phyloP scores from a whole-genome alignment of 2,329 filamentous ascomycete genomes.

The Ascochyta fabae region DNA sequence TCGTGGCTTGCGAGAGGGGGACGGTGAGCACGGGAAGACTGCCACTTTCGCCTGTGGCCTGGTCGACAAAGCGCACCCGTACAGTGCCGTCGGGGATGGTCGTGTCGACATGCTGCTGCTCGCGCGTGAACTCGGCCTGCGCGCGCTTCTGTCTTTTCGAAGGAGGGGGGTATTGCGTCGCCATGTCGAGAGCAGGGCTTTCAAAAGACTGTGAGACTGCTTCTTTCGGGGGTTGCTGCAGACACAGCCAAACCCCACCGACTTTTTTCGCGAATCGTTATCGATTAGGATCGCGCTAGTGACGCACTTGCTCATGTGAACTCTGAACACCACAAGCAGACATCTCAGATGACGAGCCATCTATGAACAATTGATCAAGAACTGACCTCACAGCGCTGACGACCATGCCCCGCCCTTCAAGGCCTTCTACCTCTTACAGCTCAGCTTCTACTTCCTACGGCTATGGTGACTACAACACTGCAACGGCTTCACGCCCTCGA shows the following conservation, averaged over 20 bases:
- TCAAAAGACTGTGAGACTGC: neutral
- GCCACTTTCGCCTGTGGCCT: slow-evolving; percentile 71
- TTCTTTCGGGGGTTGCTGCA: slow-evolving; percentile 7
- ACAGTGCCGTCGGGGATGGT: slow-evolving; percentile 74
- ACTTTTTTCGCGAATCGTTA: slow-evolving; percentile 24
- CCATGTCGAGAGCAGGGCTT: slow-evolving; percentile 60
- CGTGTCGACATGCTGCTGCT: slow-evolving; percentile 76
- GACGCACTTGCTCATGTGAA: slow-evolving; percentile 22
- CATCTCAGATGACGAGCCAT: neutral
- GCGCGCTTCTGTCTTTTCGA: slow-evolving; percentile 87
- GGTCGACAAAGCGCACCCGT: slow-evolving; percentile 86
- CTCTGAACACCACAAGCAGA: neutral
- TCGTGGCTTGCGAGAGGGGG: slow-evolving; percentile 81
- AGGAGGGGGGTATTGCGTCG: slow-evolving; percentile 81
- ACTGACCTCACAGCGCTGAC: slow-evolving; percentile 33
- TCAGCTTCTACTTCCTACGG: slow-evolving; percentile 43
- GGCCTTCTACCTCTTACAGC: slow-evolving; percentile 39
- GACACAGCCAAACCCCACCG: slow-evolving; percentile 11
- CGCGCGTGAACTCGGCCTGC: slow-evolving; percentile 70
- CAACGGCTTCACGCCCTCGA: slow-evolving; percentile 43
- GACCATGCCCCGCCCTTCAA: slow-evolving; percentile 34
- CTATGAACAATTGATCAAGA: slow-evolving; percentile 19
- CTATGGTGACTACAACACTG: slow-evolving; percentile 45
- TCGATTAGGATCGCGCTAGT: slow-evolving; percentile 35
- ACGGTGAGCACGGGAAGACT: slow-evolving; percentile 73